A percentile compares a stretch with the other conserved stretches of the same genome.
Evolutionary conservation across 192 early-diverging fungal genomes (phyloP).

Genomic region (Radiomyces spectabilis): DNA sequence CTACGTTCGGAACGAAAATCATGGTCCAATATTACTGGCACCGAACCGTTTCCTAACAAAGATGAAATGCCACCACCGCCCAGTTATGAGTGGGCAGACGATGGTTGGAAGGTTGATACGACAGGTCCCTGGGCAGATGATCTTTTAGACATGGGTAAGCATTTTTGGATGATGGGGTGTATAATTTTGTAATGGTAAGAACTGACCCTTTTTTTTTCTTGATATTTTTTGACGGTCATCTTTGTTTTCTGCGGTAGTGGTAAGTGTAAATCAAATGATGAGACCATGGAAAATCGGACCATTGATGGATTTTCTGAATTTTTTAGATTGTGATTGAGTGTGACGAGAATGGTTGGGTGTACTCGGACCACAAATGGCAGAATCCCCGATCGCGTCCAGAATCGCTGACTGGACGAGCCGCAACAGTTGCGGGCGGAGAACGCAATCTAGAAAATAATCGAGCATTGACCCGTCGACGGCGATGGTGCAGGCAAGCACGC

Average conservation of each 20-base stretch:
- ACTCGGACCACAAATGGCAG: conserved; percentile 27
- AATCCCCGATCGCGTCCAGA: conserved; percentile 12
- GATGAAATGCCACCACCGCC: conserved; percentile 18
- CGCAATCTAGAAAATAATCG: background rate
- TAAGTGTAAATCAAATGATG: background rate
- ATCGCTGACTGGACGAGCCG: background rate
- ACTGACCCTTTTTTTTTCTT: background rate
- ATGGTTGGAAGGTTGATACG: conserved; percentile 26
- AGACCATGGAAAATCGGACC: background rate
- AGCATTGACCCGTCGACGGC: conserved; percentile 10
- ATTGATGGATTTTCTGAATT: background rate
- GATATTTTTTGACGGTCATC: background rate
- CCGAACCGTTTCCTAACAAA: conserved; percentile 14
- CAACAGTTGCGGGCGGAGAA: too few species aligned
- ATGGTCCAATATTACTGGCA: conserved; percentile 27
- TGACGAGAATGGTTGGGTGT: conserved; percentile 34
- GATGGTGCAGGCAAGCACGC: conserved; percentile 13
- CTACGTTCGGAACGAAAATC: conserved; percentile 18
- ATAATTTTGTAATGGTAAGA: background rate
- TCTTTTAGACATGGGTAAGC: conserved; percentile 17
- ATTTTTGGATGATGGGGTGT: background rate
- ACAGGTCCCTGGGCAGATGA: conserved; percentile 28
- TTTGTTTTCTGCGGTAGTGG: background rate
- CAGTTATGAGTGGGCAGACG: conserved; percentile 21
- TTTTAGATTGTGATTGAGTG: conserved; percentile 18